Evolutionary conservation across 176 grass and related monocot genomes (phyloP), one percentile per base, ranked within the genome.

Genomic region (Oropetium thomaeum): DNA sequence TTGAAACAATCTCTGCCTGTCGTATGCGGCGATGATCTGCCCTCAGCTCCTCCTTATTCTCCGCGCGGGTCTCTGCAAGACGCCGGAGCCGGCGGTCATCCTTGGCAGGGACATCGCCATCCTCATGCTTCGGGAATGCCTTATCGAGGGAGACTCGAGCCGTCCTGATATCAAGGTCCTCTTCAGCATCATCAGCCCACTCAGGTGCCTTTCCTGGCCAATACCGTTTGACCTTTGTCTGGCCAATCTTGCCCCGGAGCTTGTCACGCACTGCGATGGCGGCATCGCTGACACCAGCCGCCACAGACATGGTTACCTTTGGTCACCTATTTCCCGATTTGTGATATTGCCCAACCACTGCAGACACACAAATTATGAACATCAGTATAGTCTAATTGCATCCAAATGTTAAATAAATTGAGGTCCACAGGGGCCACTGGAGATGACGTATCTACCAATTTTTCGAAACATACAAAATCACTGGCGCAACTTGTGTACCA

Each of bases 151-250:
- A 83, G n/a, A 67, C 31, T 30, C 67, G 73, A 6, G 88, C 13
- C 1, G 83, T 88, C 23, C 69, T 62, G 68, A 93, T 34, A 12
- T 89, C 90, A 0, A 38, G 26, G 37, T 97, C 93, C 0, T 97
- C 93, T 0, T 97, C 90, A 1, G 33, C 80, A 0, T 87, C 85
- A 0, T 69, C 85, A 0, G 85, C 93, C 93, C 93, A 97, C 79
- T 93, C 90, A 4, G 93, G 93, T 3, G 86, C 81, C 78, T 85
- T 91, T 8, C 93, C 90, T 0, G 90, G 83, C 88, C 90, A 97
- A 59, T 97, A 97, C n/a, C 90, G 62, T 80, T 97, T 93, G 27
- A 97, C 93, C 78, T 97, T 97, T 51, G 93, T 93, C 90, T 97
- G 93, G 10, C 90, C 88, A 71, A 97, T 97, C 93, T 91, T 93